Evolutionary conservation across 495 filamentous ascomycete genomes (phyloP), one percentile per base, ranked within the genome.

Genomic region (Penicillium waksmanii): DNA sequence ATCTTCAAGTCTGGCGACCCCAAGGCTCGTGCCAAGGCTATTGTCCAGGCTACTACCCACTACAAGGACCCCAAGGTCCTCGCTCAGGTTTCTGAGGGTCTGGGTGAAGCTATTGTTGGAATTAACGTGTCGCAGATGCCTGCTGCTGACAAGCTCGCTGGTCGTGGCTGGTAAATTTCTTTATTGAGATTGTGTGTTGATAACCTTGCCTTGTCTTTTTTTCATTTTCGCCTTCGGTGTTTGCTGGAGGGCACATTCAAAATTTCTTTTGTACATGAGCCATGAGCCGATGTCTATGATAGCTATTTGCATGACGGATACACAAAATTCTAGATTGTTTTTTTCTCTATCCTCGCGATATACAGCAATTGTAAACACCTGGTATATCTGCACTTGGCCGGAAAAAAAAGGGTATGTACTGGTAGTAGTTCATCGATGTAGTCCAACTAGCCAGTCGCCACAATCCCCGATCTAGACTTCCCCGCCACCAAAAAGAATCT

Each of bases 1-100:
- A 98, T 98, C 74, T 98, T 98, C 82, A 98, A 98, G 85, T 87
- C 83, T 11, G 96, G 93, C 12, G 87, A 98, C 76, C 89, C 95
- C 21, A 82, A 85, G 48, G 88, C 91, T 83, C 82, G 95, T 64
- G 95, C 95, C 8, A 87, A 86, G 73, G 95, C 95, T 35, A 97
- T 98, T 66, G 95, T 98, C 53, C 90, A 96, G 78, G 96, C 95
- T 13, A 89, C 91, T 9, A 94, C 93, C 40, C 89, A 97, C 73
- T 97, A 78, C 76, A 89, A 85, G 62, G 92, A 98, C 69, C 73
- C 91, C n/a, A 86, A 89, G 80, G 83, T 96, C 6, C 74, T 98
- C 57, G 93, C 94, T 0, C 87, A 96, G 75, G 90, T 96, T 10
- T 91, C 88, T 77, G 84, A 85, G 69, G 92, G 92, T 60, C 77